Percentiles rank a stretch among this genome's conserved stretches.
phyloP scores from a whole-genome alignment of 2,329 filamentous ascomycete genomes.

The Furcasterigmium furcatum region DNA sequence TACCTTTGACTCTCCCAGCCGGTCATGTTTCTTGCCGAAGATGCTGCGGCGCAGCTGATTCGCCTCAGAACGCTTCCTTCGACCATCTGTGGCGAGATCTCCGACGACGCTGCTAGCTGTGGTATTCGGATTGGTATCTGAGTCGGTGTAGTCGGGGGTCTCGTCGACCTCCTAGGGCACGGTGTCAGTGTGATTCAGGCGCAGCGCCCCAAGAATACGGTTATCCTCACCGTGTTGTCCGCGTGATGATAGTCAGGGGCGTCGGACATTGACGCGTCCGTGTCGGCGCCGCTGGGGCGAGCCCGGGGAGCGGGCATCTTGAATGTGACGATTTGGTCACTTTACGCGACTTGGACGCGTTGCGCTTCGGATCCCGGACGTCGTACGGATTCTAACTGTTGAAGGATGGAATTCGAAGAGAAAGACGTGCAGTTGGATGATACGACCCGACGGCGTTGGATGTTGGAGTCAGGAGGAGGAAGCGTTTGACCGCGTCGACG shows the following conservation, averaged over 20 bases:
- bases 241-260: constrained; percentile 42
- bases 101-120: constrained; percentile 83
- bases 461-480: neutral
- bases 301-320: constrained; percentile 54
- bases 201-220: neutral
- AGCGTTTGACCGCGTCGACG: neutral
- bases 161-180: constrained; percentile 60
- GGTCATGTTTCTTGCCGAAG: constrained; percentile 91
- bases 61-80: constrained; percentile 81
- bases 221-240: constrained; percentile 46
- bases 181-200: too few species aligned
- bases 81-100: constrained; percentile 70
- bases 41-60: constrained; percentile 89
- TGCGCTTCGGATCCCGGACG: constrained; percentile 13
- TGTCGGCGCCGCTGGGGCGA: constrained; percentile 49
- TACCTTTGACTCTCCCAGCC: constrained; percentile 89
- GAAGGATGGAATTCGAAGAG: neutral
- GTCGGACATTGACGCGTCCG: constrained; percentile 63
- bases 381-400: constrained; percentile 5
- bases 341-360: constrained; percentile 58
- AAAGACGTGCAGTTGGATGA: too few species aligned
- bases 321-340: constrained; percentile 30
- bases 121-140: constrained; percentile 65
- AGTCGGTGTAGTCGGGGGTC: constrained; percentile 64
- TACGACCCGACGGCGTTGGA: too few species aligned